Base-by-base conservation (phyloP, 805 yeast genomes). In the Zygoascus flipseniorum region DNA sequence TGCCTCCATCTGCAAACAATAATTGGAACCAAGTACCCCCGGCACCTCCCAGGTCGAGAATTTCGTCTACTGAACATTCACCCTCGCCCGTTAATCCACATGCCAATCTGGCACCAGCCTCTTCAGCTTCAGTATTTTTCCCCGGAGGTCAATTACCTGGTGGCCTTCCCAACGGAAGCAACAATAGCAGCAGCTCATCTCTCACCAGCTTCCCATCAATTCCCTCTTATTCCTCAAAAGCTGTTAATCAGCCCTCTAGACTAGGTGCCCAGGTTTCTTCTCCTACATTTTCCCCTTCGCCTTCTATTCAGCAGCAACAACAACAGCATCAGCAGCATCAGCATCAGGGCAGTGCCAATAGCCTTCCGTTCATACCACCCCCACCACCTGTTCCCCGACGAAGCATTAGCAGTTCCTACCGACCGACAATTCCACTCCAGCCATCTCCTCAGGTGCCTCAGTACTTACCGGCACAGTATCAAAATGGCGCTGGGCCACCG, bases 381-480 rank as follows among this genome's bases (percentile, higher is more conserved):
- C 59, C 55, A 51, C 52, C 63, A 52, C 56, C 61, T 52, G 52
- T 53, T 54, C 54, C 56, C 54, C 47, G 55, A 39, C 31, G 57
- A 52, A 23, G 42, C 26, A 43, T 28, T 42, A 50, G 54, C 47
- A 35, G 47, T 23, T 39, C 16, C 49, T 35, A 19, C 14, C 50
- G 49, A 47, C 49, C 18, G 37, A 42, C 31, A 32, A 14, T 13
- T 6, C 32, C 32, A n/a, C 28, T 58, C 14, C 47, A 47, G 20
- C 56, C 50, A 16, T 48, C 57, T 23, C 28, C 28, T 23, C 28
- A 23, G 28, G 6, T 23, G 28, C 28, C 28, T 23, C 28, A 23
- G 6, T 23, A 23, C 28, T 23, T 23, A 20, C 56, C 51, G 14
- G 32, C 47, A 1, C 56, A 54, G 35, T 52, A 37, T 44, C 32